phyloP scores from a whole-genome alignment of 2,329 filamentous ascomycete species.

The Fusarium denticulatum region DNA sequence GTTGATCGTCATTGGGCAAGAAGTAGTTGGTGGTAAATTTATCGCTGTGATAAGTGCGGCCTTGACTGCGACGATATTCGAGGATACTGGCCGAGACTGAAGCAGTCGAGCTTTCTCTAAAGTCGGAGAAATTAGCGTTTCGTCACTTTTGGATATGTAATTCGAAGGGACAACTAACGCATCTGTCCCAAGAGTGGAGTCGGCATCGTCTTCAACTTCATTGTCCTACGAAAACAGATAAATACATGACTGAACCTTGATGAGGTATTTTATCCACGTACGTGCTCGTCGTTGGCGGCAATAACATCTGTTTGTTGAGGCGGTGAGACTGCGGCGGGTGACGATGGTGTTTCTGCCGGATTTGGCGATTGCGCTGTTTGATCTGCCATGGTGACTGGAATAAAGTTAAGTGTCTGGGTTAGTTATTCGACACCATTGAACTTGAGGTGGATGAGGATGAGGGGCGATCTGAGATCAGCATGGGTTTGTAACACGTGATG shows the following conservation, averaged over 20 bases:
- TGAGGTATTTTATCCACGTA: not conserved
- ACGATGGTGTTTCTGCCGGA: not conserved
- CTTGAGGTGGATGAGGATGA: not conserved
- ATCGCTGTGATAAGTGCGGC: constrained; percentile 25
- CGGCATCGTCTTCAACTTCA: not conserved
- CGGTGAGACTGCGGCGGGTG: not conserved
- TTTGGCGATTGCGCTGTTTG: not conserved
- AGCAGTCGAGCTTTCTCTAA: constrained; percentile 15
- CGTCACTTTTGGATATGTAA: not conserved
- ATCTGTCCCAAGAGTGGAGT: not conserved
- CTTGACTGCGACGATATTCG: constrained; percentile 20
- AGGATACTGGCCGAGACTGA: constrained; percentile 21
- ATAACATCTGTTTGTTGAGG: not conserved
- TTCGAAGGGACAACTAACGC: not conserved
- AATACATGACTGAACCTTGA: not conserved
- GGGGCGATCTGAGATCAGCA: not conserved
- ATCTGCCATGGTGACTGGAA: not conserved
- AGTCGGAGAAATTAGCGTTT: not conserved
- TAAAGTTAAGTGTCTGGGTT: not conserved
- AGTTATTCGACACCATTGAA: not conserved
- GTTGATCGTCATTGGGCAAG: constrained; percentile 18
- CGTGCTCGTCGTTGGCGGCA: not conserved
- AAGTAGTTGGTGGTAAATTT: constrained; percentile 16
- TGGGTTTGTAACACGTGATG: not conserved
- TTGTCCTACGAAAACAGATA: not conserved